Percentiles rank a stretch among this genome's conserved stretches.
Evolutionary conservation across 371 early-diverging fungal genomes (phyloP).

Genomic region (Rhizopus arrhizus): DNA sequence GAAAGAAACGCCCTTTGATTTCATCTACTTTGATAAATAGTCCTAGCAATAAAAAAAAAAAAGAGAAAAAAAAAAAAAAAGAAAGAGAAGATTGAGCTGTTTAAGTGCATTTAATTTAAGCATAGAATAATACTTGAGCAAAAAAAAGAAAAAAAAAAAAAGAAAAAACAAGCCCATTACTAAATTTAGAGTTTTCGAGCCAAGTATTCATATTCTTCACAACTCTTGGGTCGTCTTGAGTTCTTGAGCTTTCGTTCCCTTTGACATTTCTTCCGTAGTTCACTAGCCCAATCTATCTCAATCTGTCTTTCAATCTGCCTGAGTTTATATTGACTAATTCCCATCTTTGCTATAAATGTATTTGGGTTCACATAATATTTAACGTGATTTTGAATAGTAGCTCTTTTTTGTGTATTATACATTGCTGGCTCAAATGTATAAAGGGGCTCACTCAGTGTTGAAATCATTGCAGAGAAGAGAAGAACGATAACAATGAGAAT

Average conservation of each 20-base stretch:
- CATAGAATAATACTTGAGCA: too few relatives aligned
- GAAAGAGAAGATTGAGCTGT: too few relatives aligned
- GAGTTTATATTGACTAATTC: constrained; percentile 20
- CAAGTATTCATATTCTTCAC: constrained; percentile 1
- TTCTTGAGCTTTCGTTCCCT: constrained; percentile 32
- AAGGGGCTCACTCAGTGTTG: constrained; percentile 29
- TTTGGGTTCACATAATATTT: constrained; percentile 50
- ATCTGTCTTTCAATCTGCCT: constrained; percentile 43
- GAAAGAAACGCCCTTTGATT: too few relatives aligned
- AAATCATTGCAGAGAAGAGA: constrained; percentile 17
- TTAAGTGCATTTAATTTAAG: too few relatives aligned
- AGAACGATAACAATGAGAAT: constrained; percentile 15
- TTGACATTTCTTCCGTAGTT: constrained; percentile 35
- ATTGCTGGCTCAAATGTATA: constrained; percentile 39
- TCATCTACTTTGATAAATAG: too few relatives aligned
- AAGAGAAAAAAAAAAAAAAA: too few relatives aligned
- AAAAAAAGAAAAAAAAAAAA: too few relatives aligned
- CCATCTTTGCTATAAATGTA: constrained; percentile 12
- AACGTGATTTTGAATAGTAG: constrained; percentile 37
- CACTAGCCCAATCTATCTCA: constrained; percentile 38
- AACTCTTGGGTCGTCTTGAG: neutral
- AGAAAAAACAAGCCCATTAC: neutral
- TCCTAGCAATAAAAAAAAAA: too few relatives aligned
- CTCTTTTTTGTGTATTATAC: constrained; percentile 34
- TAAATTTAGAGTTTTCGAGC: neutral